phyloP scores from a whole-genome alignment of 495 filamentous ascomycete genomes.

The Parathielavia appendiculata region DNA sequence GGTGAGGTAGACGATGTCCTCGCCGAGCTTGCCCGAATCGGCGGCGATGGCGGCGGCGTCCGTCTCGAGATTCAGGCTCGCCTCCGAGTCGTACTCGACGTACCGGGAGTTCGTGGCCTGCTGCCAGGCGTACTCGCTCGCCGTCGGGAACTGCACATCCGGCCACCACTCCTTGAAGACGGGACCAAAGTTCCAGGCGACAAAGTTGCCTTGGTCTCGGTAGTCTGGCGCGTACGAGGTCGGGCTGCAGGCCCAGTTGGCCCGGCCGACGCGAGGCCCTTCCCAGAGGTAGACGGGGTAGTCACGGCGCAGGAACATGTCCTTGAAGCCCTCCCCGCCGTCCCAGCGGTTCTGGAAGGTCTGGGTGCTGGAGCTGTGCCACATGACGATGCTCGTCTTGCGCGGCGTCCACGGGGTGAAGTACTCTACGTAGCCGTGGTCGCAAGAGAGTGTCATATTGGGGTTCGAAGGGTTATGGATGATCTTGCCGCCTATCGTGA shows the following conservation, averaged over 20 bases:
- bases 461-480: conserved; percentile 30
- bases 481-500: conserved; percentile 34
- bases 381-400: conserved; percentile 44
- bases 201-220: conserved; percentile 41
- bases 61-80: conserved; percentile 38
- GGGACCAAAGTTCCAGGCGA: conserved; percentile 44
- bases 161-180: conserved; percentile 38
- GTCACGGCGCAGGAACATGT: conserved; percentile 44
- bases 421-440: conserved; percentile 50
- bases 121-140: conserved; percentile 36
- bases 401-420: conserved; percentile 44
- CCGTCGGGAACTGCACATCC: conserved; percentile 41
- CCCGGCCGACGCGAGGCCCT: conserved; percentile 42
- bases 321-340: conserved; percentile 47
- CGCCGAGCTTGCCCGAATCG: conserved; percentile 41
- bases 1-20: conserved; percentile 41
- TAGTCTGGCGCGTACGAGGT: conserved; percentile 36
- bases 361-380: conserved; percentile 47
- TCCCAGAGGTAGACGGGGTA: conserved; percentile 50
- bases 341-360: conserved; percentile 47
- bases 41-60: conserved; percentile 40
- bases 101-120: conserved; percentile 42
- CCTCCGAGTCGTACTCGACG: conserved; percentile 40
- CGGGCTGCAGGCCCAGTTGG: conserved; percentile 42
- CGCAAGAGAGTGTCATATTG: conserved; percentile 40